Percentiles rank a stretch among this genome's conserved stretches.
Conservation (phyloP, 768 basidiomycete genomes). For the Russula virescens region DNA sequence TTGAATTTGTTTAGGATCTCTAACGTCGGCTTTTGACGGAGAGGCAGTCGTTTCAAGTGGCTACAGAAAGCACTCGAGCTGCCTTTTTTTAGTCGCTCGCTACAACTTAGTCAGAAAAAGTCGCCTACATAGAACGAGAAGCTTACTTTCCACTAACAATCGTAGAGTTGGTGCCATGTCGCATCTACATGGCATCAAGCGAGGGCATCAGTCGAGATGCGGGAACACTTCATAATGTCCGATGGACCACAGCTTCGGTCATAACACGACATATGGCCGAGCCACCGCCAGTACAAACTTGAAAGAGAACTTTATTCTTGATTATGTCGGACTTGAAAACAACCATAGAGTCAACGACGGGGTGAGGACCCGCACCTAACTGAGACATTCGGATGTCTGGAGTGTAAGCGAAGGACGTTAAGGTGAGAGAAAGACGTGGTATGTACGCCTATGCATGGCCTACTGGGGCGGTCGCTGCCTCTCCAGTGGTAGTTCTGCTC, state of each 20-base stretch:
- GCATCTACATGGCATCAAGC: constrained; percentile 47
- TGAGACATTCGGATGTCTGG: constrained; percentile 35
- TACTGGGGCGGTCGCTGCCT: too few species aligned
- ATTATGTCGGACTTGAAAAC: constrained; percentile 79
- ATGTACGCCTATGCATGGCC: too few species aligned
- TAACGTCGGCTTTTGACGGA: constrained; percentile 77
- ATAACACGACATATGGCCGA: constrained; percentile 91
- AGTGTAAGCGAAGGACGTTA: neutral
- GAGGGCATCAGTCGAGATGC: neutral
- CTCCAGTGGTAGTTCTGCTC: too few species aligned
- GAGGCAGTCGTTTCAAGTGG: constrained; percentile 68
- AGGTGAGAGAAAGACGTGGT: too few species aligned
- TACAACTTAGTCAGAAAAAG: constrained; percentile 28
- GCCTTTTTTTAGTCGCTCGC: constrained; percentile 62
- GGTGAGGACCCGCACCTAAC: constrained; percentile 35
- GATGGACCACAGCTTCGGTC: constrained; percentile 73
- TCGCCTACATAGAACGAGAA: constrained; percentile 9
- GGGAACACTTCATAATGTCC: neutral
- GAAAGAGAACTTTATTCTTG: constrained; percentile 85
- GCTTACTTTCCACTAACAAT: constrained; percentile 86
- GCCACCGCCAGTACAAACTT: constrained; percentile 87
- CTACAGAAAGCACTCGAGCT: constrained; percentile 62
- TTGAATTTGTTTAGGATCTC: constrained; percentile 63
- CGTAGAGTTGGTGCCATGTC: constrained; percentile 70
- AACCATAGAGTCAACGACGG: constrained; percentile 47